Percentiles rank a stretch among this genome's conserved stretches.
These are phyloP conservation scores for Pseudogymnoascus sp. DNA, from an alignment of 2,329 filamentous ascomycete species.

Conservation along the genomic window DNA sequence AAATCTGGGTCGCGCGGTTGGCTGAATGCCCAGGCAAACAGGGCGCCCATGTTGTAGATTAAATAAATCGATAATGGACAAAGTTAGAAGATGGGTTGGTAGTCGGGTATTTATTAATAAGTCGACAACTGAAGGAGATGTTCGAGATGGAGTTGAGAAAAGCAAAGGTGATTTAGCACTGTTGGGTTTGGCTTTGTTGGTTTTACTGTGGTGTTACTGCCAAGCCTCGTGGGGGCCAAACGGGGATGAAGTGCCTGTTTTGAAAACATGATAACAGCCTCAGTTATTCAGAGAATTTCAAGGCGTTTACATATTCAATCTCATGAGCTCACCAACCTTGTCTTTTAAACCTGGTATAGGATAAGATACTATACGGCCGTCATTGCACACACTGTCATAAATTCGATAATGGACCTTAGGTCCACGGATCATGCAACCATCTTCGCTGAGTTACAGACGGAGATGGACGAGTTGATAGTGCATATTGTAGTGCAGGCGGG, in stretches of 20 bases:
- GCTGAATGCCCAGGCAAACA: background rate
- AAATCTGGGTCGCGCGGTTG: background rate
- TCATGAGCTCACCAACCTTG: background rate
- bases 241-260: too few relatives aligned
- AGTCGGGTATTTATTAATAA: background rate
- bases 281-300: background rate
- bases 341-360: background rate
- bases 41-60: background rate
- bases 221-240: background rate
- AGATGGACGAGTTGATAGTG: background rate
- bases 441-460: background rate
- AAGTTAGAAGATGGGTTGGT: background rate
- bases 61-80: background rate
- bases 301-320: background rate
- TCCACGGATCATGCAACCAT: background rate
- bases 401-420: background rate
- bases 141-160: background rate
- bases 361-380: background rate
- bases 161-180: background rate
- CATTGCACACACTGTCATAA: too few relatives aligned
- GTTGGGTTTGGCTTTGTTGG: background rate
- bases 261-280: background rate
- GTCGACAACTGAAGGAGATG: background rate
- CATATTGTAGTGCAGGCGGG: background rate
- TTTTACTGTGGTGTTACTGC: background rate